phyloP scores from a whole-genome alignment of 345 rosid species.

The Eucalyptus marginata region DNA sequence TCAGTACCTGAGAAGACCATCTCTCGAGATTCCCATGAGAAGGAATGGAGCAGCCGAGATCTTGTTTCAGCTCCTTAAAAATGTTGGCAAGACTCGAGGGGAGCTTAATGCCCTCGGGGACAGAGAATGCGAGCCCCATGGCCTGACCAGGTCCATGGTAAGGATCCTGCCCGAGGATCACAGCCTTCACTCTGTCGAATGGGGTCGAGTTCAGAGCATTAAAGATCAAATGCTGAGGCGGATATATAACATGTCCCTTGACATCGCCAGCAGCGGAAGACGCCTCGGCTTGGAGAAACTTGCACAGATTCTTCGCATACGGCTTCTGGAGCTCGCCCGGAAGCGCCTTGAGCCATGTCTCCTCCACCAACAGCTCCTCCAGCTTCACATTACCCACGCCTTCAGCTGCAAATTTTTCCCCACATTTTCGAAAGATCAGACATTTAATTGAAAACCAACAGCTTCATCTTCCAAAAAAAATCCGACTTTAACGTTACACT shows the following conservation, averaged over 20 bases:
- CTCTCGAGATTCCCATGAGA: slow-evolving; percentile 77
- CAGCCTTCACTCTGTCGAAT: slow-evolving; percentile 66
- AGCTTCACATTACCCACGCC: slow-evolving; percentile 37
- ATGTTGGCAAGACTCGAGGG: slow-evolving; percentile 87
- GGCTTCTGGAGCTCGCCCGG: slow-evolving; percentile 62
- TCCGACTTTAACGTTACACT: neutral
- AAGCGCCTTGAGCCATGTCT: slow-evolving; percentile 64
- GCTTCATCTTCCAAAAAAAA: neutral
- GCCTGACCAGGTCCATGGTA: slow-evolving; percentile 98
- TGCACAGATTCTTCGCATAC: slow-evolving; percentile 44
- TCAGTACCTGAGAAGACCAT: slow-evolving; percentile 81
- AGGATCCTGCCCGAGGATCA: slow-evolving; percentile 96
- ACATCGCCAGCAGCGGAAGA: neutral
- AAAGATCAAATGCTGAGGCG: slow-evolving; percentile 74
- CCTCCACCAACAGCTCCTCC: slow-evolving; percentile 80
- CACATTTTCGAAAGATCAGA: neutral
- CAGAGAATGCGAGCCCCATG: slow-evolving; percentile 95
- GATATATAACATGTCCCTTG: slow-evolving; percentile 31
- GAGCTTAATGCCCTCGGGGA: slow-evolving; percentile 61
- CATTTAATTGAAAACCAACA: neutral
- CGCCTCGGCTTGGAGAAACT: slow-evolving; percentile 51
- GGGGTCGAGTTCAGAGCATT: slow-evolving; percentile 78
- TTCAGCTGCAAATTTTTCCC: slow-evolving; percentile 1
- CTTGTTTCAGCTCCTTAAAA: slow-evolving; percentile 81
- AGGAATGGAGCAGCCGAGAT: slow-evolving; percentile 82